These are phyloP conservation scores for Bathelium albidoporum DNA, from an alignment of 495 filamentous ascomycete genomes.

Conservation along the genomic window DNA sequence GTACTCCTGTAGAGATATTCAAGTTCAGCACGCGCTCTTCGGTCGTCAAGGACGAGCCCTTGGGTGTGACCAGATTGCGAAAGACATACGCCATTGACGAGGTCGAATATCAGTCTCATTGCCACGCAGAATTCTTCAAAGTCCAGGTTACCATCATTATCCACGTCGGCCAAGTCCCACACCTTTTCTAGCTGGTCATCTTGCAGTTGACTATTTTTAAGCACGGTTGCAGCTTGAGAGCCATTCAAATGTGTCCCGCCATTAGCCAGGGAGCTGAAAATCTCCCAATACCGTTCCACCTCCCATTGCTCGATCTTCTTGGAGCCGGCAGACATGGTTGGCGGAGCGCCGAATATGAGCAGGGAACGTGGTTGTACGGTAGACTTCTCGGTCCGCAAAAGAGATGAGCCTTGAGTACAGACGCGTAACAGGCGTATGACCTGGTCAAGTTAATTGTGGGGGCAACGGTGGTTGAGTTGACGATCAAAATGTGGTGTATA, in stretches of 20 bases:
- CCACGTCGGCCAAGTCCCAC: conserved; percentile 95
- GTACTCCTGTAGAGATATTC: conserved; percentile 54
- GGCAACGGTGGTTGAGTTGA: no score
- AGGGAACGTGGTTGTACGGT: no score
- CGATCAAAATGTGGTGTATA: no score
- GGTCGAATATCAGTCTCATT: conserved; percentile 92
- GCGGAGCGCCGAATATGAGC: no score
- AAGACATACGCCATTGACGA: conserved; percentile 78
- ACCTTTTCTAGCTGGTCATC: conserved; percentile 94
- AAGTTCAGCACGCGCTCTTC: background rate
- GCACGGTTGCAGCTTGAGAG: conserved; percentile 81
- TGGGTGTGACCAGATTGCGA: background rate
- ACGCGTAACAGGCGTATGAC: no score
- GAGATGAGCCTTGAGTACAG: no score
- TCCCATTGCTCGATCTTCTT: conserved; percentile 90
- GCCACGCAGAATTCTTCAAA: conserved; percentile 99
- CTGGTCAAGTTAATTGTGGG: no score
- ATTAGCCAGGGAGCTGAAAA: conserved; percentile 76
- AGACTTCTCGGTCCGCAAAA: no score
- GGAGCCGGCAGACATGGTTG: conserved; percentile 12
- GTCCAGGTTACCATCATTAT: conserved; percentile 90
- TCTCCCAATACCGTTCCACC: conserved; percentile 98
- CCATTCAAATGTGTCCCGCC: conserved; percentile 79
- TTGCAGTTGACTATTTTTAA: conserved; percentile 87
- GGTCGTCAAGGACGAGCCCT: background rate